Percentiles rank a stretch among this genome's conserved stretches.
Conservation (phyloP, 768 basidiomycete genomes). For the Kwoniella dendrophila region DNA sequence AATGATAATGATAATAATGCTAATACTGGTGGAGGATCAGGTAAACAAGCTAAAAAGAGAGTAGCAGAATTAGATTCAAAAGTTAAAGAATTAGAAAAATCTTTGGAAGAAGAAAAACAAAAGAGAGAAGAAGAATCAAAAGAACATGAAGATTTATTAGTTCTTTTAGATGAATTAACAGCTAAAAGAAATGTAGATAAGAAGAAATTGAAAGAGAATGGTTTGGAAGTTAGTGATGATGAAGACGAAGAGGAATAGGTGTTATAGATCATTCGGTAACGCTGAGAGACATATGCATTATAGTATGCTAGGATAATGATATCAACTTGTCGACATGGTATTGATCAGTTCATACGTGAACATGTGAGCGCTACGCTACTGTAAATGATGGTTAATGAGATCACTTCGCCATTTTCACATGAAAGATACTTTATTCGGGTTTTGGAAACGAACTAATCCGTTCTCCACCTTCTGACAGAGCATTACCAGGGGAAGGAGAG, state of each 20-base stretch:
- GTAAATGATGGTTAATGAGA: too few species aligned
- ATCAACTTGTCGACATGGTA: neutral
- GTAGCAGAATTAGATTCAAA: conserved; percentile 22
- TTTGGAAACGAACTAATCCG: too few species aligned
- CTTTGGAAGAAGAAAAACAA: conserved; percentile 63
- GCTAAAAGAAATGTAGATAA: conserved; percentile 85
- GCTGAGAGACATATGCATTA: conserved; percentile 32
- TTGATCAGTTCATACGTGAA: too few species aligned
- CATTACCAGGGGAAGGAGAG: too few species aligned
- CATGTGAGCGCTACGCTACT: too few species aligned
- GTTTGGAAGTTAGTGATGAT: conserved; percentile 88
- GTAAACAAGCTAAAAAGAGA: conserved; percentile 26
- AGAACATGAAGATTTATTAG: conserved; percentile 93
- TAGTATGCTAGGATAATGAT: neutral
- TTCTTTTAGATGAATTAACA: conserved; percentile 87
- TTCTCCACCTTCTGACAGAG: too few species aligned
- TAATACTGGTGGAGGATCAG: conserved; percentile 2
- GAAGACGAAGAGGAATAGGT: conserved; percentile 67
- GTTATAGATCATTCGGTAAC: too few species aligned
- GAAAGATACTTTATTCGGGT: too few species aligned
- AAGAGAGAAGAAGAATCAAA: conserved; percentile 83
- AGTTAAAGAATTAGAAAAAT: conserved; percentile 38
- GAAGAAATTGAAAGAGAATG: conserved; percentile 68
- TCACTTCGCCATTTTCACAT: too few species aligned
- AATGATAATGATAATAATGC: neutral